Base-by-base conservation (phyloP, 2,329 filamentous ascomycete genomes). In the Chaetoscypha palmicola region DNA sequence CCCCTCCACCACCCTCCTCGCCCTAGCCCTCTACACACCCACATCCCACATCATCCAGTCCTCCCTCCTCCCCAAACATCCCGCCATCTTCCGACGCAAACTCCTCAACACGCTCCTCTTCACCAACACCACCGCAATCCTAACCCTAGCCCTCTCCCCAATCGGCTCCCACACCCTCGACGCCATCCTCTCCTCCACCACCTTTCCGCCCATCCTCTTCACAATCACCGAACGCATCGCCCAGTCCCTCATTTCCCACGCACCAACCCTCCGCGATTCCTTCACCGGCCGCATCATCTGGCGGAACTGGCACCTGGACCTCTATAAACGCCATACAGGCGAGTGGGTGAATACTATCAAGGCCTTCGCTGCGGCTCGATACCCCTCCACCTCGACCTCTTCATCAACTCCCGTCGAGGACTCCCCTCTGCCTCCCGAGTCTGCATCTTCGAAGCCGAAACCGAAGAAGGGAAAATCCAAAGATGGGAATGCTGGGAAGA, bases 301-400 rank as follows among this genome's bases (percentile, higher is more conserved):
- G 81, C 72, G 78, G 51, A 86, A 86, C 57, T 87, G 83, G 82
- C 74, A 71, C 26, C 81, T 86, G 75, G 83, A 87, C 62, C 63
- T 83, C 4, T 86, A 81, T 63, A 82, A 80, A 58, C 68, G 79
- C 21, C 67, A 72, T 41, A 67, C 77, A 31, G 68, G 66, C 4
- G 79, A 84, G 44, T 87, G 83, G 83, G 69, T 80, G 45, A 69
- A 68, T 45, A 72, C 77, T 52, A 75, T 74, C 9, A 80, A 79
- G 19, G 37, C 39, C 3, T 24, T 42, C 9, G 28, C 42, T 5
- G 26, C 38, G 11, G 24, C 24, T 16, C 26, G 28, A 49, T 38
- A 42, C 11, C 31, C 39, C 3, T 24, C 38, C 5, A 9, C 10
- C 5, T 19, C 14, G 14, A n/a, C 28, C 4, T 4, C 20, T 3